A percentile compares a stretch with the other conserved stretches of the same genome.
Evolutionary conservation across 164 flowering plant genomes (phyloP).

Genomic region (Kalanchoe fedtschenkoi): DNA sequence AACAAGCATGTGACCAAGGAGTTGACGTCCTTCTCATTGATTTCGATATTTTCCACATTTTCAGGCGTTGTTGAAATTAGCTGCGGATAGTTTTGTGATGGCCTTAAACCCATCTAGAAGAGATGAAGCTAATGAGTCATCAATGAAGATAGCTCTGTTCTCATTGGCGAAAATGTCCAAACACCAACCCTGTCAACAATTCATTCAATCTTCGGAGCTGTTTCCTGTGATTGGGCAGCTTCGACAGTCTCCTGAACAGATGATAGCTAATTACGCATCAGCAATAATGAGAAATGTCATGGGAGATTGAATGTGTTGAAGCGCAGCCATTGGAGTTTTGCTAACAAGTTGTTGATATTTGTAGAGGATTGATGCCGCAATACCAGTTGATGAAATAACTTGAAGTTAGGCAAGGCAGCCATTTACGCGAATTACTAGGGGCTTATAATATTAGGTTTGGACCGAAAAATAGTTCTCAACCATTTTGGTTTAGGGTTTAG

Average conservation of each 20-base stretch:
- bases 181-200: constrained; percentile 54
- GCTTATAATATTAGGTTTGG: too few species aligned
- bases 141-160: constrained; percentile 77
- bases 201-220: constrained; percentile 56
- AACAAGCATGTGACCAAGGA: too few species aligned
- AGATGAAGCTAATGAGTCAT: constrained; percentile 73
- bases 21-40: too few species aligned
- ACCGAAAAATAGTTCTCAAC: too few species aligned
- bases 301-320: constrained; percentile 13
- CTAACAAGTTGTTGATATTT: too few species aligned
- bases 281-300: constrained; percentile 42
- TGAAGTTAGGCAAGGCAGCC: too few species aligned
- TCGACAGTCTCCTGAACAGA: constrained; percentile 66
- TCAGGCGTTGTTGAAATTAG: constrained; percentile 83
- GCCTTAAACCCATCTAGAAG: constrained; percentile 66
- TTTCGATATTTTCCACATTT: background rate
- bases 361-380: too few species aligned
- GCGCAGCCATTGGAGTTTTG: too few species aligned
- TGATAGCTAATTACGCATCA: constrained; percentile 67
- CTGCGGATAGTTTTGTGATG: constrained; percentile 52
- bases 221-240: constrained; percentile 56
- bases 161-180: constrained; percentile 83
- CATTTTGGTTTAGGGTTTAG: too few species aligned
- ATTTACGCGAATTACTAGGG: too few species aligned
- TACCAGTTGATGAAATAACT: too few species aligned